Conservation (phyloP, 225 moss, liverwort and hornwort species). For the Bryoerythrophyllum caledonicum region DNA sequence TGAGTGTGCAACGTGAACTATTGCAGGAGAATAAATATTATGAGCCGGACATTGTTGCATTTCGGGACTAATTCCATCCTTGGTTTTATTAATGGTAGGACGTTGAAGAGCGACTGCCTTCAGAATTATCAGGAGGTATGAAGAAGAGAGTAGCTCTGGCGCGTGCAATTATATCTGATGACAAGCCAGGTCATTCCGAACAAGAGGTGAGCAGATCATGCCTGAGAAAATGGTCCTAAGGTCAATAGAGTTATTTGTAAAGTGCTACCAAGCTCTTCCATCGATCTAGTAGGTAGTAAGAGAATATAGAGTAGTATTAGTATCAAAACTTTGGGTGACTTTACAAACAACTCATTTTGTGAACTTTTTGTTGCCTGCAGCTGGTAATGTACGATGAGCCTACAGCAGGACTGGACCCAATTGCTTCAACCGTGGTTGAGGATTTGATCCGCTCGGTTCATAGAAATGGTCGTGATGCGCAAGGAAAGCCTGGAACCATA, state of each 20-base stretch:
- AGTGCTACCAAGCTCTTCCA: no score
- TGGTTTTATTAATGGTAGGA: slow-evolving; percentile 32
- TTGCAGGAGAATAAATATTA: not conserved
- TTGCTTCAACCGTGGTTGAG: slow-evolving; percentile 84
- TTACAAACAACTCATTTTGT: not conserved
- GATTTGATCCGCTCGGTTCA: slow-evolving; percentile 86
- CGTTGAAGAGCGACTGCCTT: slow-evolving; percentile 72
- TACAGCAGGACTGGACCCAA: slow-evolving; percentile 81
- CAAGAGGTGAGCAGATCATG: slow-evolving; percentile 49
- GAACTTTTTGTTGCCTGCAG: slow-evolving; percentile 36
- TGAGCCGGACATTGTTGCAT: not conserved
- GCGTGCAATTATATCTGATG: slow-evolving; percentile 83
- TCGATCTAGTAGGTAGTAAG: no score
- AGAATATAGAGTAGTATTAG: no score
- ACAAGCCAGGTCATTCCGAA: slow-evolving; percentile 50
- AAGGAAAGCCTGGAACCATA: slow-evolving; percentile 75
- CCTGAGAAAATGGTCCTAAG: no score
- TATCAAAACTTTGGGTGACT: no score
- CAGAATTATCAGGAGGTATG: slow-evolving; percentile 88
- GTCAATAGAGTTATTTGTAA: no score
- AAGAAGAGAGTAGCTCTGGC: slow-evolving; percentile 85
- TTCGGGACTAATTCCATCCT: not conserved
- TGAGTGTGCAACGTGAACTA: slow-evolving; percentile 17
- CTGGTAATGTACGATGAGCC: slow-evolving; percentile 88
- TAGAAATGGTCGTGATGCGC: slow-evolving; percentile 75